A percentile compares a stretch with the other conserved stretches of the same genome.
phyloP scores from a whole-genome alignment of 495 filamentous ascomycete genomes.

The Podospora comata region DNA sequence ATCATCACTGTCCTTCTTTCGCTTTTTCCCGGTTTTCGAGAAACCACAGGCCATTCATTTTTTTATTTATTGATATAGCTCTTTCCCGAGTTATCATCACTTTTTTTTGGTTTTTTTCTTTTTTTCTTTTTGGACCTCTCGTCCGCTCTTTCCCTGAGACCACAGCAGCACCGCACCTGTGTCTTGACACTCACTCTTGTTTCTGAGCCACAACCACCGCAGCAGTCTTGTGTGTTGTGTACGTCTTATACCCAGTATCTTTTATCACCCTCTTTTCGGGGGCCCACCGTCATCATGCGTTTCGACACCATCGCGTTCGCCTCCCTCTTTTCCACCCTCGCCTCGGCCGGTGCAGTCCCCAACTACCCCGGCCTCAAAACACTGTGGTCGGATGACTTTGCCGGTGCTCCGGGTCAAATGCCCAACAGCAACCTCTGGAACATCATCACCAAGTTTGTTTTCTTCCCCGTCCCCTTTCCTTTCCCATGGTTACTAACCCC shows the following conservation, averaged over 20 bases:
- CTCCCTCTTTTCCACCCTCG: slow-evolving; percentile 26
- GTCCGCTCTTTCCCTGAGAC: background rate
- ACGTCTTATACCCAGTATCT: slow-evolving; percentile 2
- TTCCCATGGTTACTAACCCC: background rate
- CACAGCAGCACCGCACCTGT: background rate
- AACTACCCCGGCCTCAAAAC: slow-evolving; percentile 26
- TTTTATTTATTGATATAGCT: background rate
- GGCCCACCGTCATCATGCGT: slow-evolving; percentile 22
- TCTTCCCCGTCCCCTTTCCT: background rate
- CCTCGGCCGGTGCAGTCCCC: slow-evolving; percentile 22
- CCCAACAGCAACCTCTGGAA: slow-evolving; percentile 37
- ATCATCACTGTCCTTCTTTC: slow-evolving; percentile 3
- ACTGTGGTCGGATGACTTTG: slow-evolving; percentile 32
- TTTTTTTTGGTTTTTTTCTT: background rate
- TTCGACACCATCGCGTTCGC: slow-evolving; percentile 16
- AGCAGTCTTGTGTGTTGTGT: background rate
- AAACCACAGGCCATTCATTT: slow-evolving; percentile 5
- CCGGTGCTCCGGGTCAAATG: slow-evolving; percentile 21
- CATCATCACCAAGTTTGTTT: slow-evolving; percentile 32
- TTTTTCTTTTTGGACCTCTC: background rate
- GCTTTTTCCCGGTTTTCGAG: slow-evolving; percentile 1
- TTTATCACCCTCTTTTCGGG: background rate
- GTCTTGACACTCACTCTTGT: slow-evolving; percentile 1
- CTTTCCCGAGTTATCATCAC: background rate
- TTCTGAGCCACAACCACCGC: background rate